A percentile compares a stretch with the other conserved stretches of the same genome.
Evolutionary conservation across 495 filamentous ascomycete species (phyloP).

Genomic region (Melanomma pulvis-pyrius): DNA sequence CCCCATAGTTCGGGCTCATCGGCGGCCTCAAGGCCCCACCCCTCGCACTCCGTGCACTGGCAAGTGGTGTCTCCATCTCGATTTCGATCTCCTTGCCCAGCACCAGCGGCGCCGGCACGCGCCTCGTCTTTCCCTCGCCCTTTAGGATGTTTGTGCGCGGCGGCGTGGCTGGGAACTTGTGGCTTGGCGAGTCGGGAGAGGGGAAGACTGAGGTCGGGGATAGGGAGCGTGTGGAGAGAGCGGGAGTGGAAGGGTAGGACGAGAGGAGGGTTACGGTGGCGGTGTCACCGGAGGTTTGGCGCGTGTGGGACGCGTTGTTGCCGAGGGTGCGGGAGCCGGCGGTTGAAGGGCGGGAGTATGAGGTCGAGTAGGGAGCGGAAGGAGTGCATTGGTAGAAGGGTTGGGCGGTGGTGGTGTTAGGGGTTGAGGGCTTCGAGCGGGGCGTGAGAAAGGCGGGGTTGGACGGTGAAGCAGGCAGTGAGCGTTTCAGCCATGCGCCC

Average conservation of each 20-base stretch:
- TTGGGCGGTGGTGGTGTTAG: background rate
- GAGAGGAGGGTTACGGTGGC: constrained; percentile 32
- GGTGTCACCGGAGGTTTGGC: constrained; percentile 27
- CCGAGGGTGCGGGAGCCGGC: constrained; percentile 23
- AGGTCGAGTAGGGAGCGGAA: background rate
- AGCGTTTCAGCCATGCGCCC: constrained; percentile 36
- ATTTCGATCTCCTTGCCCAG: constrained; percentile 29
- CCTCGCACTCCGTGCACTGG: constrained; percentile 20
- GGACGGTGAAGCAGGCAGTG: constrained; percentile 27
- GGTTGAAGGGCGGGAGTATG: constrained; percentile 15
- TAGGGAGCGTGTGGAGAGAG: constrained; percentile 17
- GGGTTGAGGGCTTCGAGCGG: background rate
- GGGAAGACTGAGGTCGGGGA: background rate
- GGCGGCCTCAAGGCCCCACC: constrained; percentile 22
- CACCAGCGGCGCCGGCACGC: constrained; percentile 21
- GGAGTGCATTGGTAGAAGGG: constrained; percentile 34
- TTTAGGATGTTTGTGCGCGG: constrained; percentile 20
- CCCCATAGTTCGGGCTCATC: constrained; percentile 27
- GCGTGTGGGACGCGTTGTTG: constrained; percentile 14
- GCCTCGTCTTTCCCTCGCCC: constrained; percentile 20
- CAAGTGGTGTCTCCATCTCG: constrained; percentile 15
- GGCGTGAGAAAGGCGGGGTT: constrained; percentile 20
- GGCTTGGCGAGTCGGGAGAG: background rate
- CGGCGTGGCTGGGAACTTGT: constrained; percentile 12
- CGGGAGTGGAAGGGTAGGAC: constrained; percentile 25